phyloP scores from a whole-genome alignment of 495 filamentous ascomycete species.

The Aspergillus incahuasiensis region DNA sequence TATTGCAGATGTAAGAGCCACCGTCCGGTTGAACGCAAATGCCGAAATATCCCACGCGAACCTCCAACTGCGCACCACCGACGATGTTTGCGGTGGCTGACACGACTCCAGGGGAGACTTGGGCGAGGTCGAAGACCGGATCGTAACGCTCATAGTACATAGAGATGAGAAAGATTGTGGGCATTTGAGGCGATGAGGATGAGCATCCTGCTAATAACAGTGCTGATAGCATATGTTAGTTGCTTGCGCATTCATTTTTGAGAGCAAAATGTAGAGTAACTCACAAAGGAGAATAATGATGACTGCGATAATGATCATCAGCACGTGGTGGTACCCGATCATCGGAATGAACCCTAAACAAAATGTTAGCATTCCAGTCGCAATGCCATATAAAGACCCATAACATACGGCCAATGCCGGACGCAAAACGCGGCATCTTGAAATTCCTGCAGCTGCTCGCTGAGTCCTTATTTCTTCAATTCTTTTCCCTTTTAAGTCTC shows the following conservation, averaged over 20 bases:
- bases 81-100: slow-evolving; percentile 63
- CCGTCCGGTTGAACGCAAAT: slow-evolving; percentile 61
- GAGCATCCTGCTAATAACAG: slow-evolving; percentile 66
- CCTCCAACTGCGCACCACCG: slow-evolving; percentile 56
- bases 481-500: slow-evolving; percentile 24
- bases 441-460: slow-evolving; percentile 10
- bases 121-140: slow-evolving; percentile 60
- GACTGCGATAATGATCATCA: slow-evolving; percentile 95
- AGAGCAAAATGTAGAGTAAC: slow-evolving; percentile 28
- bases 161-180: slow-evolving; percentile 65
- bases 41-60: slow-evolving; percentile 69
- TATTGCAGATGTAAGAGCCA: slow-evolving; percentile 61
- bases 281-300: slow-evolving; percentile 93
- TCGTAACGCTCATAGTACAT: slow-evolving; percentile 63
- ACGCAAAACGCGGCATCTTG: slow-evolving; percentile 30
- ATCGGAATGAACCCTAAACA: slow-evolving; percentile 81
- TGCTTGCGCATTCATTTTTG: slow-evolving; percentile 20
- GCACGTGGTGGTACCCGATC: slow-evolving; percentile 96
- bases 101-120: slow-evolving; percentile 80
- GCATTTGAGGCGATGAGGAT: slow-evolving; percentile 63
- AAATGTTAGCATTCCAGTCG: slow-evolving; percentile 9
- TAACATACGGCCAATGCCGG: slow-evolving; percentile 33
- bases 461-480: slow-evolving; percentile 6
- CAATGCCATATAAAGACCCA: neutral
- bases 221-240: slow-evolving; percentile 39